phyloP scores from a whole-genome alignment of 306 rosid genomes.

The Datisca glomerata region DNA sequence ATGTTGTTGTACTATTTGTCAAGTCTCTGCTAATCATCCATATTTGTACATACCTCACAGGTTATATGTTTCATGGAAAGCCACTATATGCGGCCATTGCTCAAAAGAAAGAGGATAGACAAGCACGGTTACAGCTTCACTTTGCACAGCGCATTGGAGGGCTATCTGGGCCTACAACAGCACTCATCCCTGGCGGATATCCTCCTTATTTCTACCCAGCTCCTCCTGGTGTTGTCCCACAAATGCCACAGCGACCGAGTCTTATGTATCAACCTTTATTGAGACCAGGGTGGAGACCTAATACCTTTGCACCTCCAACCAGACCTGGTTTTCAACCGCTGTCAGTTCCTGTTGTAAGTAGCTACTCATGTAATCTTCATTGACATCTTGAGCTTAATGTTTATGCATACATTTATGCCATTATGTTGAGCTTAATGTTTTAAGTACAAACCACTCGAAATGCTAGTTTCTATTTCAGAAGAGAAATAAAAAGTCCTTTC shows the following conservation, averaged over 20 bases:
- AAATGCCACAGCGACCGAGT: conserved; percentile 40
- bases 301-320: conserved; percentile 39
- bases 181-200: conserved; percentile 58
- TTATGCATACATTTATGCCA: no score
- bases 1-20: neutral
- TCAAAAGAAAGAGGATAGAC: conserved; percentile 85
- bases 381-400: neutral
- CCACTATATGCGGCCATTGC: conserved; percentile 80
- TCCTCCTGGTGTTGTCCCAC: conserved; percentile 45
- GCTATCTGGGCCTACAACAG: conserved; percentile 40
- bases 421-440: no score
- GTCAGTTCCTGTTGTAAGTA: conserved; percentile 42
- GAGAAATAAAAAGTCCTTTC: neutral
- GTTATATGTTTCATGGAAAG: conserved; percentile 69
- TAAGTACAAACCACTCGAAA: no score
- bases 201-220: conserved; percentile 58
- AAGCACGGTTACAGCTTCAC: conserved; percentile 53
- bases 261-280: conserved; percentile 49
- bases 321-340: conserved; percentile 53
- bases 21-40: neutral
- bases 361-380: conserved; percentile 2
- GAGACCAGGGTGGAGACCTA: conserved; percentile 63
- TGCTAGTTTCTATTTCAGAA: no score
- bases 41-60: conserved; percentile 25
- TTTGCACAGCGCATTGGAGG: conserved; percentile 47